phyloP scores from a whole-genome alignment of 2,329 filamentous ascomycete genomes.

The Neonectria punicea region DNA sequence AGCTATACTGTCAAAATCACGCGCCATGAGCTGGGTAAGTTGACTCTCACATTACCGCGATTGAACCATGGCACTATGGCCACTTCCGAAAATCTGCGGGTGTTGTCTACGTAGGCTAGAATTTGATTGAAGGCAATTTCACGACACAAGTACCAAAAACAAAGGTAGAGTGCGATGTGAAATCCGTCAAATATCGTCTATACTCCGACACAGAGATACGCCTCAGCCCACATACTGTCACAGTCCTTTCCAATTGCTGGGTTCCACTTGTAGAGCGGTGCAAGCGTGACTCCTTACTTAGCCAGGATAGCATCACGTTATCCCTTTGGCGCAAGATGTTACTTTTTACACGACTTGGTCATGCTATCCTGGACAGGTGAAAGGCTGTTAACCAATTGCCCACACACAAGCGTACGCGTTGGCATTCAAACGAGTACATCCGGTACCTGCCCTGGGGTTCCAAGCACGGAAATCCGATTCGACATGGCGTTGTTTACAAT shows the following conservation, averaged over 20 bases:
- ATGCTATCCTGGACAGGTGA: slow-evolving; percentile 1
- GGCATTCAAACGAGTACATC: slow-evolving; percentile 24
- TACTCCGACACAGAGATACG: slow-evolving; percentile 12
- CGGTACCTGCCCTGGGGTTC: slow-evolving; percentile 29
- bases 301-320: not conserved
- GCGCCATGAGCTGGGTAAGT: no score
- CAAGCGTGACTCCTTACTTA: slow-evolving; percentile 1
- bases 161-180: no score
- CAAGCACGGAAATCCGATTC: slow-evolving; percentile 37
- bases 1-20: no score
- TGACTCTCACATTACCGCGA: no score
- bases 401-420: slow-evolving; percentile 26
- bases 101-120: no score
- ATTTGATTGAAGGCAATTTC: no score
- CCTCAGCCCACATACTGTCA: slow-evolving; percentile 6
- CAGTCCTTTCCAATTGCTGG: slow-evolving; percentile 23
- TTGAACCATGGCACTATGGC: no score
- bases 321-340: not conserved
- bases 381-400: slow-evolving; percentile 11
- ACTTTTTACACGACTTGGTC: slow-evolving; percentile 3
- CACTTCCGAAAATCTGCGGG: no score
- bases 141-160: no score
- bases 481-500: slow-evolving; percentile 40
- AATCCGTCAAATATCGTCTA: not conserved
- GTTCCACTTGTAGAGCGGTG: slow-evolving; percentile 36